These are phyloP conservation scores for Fusarium sp. DNA, from an alignment of 2,329 filamentous ascomycete species.

Conservation along the genomic window DNA sequence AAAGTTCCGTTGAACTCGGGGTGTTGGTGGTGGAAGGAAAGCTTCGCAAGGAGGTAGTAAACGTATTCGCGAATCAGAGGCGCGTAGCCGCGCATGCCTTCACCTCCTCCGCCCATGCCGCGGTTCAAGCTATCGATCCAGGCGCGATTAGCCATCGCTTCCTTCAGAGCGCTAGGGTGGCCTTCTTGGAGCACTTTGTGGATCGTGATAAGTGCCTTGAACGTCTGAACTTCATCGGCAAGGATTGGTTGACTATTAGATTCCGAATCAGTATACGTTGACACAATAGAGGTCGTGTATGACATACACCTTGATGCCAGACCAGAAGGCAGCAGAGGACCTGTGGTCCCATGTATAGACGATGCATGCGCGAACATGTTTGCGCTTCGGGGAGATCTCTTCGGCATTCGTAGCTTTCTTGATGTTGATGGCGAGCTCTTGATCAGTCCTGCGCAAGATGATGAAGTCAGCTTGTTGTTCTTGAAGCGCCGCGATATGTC, in stretches of 20 bases:
- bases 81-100: conserved; percentile 89
- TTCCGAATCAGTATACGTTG: conserved; percentile 13
- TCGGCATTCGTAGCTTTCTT: conserved; percentile 76
- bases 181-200: conserved; percentile 98
- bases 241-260: conserved; percentile 86
- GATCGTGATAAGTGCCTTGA: conserved; percentile 96
- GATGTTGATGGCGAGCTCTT: conserved; percentile 76
- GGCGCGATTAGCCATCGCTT: conserved; percentile 86
- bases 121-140: conserved; percentile 95
- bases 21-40: conserved; percentile 96
- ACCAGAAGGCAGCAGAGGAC: conserved; percentile 94
- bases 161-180: conserved; percentile 85
- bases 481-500: conserved; percentile 15
- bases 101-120: conserved; percentile 81
- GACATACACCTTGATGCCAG: conserved; percentile 96
- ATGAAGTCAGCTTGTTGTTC: conserved; percentile 28
- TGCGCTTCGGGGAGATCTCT: conserved; percentile 77
- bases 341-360: conserved; percentile 99
- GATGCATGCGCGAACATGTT: conserved; percentile 98
- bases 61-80: conserved; percentile 97
- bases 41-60: conserved; percentile 91
- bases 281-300: conserved; percentile 11
- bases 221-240: conserved; percentile 97
- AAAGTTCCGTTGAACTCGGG: conserved; percentile 99
- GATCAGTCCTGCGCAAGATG: conserved; percentile 65